Evolutionary conservation across 164 flowering plant species (phyloP), one percentile per base, ranked within the genome.

Genomic region (Aristolochia contorta): DNA sequence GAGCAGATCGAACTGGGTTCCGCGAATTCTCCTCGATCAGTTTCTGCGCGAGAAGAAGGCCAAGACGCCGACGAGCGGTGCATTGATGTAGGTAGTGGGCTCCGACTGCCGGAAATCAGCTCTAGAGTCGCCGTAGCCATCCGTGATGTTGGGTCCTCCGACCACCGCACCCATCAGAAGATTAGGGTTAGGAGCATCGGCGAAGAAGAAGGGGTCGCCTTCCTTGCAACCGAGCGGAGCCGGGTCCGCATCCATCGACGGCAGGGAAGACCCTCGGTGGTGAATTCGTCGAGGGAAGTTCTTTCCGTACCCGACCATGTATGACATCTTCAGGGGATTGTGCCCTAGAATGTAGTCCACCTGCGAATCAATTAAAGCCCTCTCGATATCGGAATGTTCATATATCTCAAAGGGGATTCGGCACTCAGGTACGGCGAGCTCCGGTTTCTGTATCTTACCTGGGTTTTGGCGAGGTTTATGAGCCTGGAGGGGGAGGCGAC

Each of bases 221-320:
- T 22, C 80, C 16, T 62, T 21, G 60, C 95, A 87, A 1, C 23
- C 71, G 14, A 85, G 64, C 14, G 7, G 65, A 0, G 60, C 16
- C 1, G 78, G 78, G 20, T 80, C 78, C 6, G 66, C 19, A 25
- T 37, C 62, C 8, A 72, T 32, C 0, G 87, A 78, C 0, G 89
- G 89, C 24, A 85, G 33, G 0, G 87, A 72, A 10, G 91, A 79
- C 7, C 78, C 86, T 13, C 91, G 54, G 47, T 87, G 95, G 54
- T 85, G 95, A 16, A 85, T 79, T 32, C 72, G 77, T 19, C 60
- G 63, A 0, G 95, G 89, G 48, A 65, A 85, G 1, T 76, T 83
- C 1, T 54, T n/a, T 0, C 91, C 89, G 66, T 78, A 85, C 56
- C 91, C 91, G 49, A 87, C 91, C 95, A 87, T 87, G 74, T 83